Evolutionary conservation across 495 filamentous ascomycete genomes (phyloP).

Genomic region (Halenospora varia): DNA sequence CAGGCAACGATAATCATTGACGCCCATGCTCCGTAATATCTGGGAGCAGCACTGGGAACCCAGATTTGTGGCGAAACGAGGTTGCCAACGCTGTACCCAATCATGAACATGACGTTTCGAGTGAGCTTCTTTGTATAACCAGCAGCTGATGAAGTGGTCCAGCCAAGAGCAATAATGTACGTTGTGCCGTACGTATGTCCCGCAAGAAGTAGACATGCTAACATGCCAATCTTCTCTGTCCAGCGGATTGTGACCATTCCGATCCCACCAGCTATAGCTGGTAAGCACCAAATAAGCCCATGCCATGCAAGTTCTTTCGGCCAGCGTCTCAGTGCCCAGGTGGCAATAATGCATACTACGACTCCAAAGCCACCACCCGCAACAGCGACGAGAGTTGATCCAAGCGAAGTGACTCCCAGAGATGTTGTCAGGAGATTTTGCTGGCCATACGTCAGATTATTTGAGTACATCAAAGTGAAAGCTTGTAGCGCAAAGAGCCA

Average conservation of each 20-base stretch:
- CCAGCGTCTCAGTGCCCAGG: conserved; percentile 60
- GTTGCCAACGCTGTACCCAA: conserved; percentile 1
- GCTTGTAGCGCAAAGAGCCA: conserved; percentile 28
- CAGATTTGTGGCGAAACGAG: neutral
- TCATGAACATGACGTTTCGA: neutral
- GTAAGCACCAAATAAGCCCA: conserved; percentile 41
- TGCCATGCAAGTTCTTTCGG: conserved; percentile 57
- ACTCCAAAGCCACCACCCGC: conserved; percentile 41
- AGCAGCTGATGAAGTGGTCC: neutral
- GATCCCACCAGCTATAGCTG: conserved; percentile 50
- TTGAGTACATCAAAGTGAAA: conserved; percentile 25
- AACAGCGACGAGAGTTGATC: neutral
- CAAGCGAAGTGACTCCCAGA: conserved; percentile 63
- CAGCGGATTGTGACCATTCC: conserved; percentile 60
- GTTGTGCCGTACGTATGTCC: conserved; percentile 23
- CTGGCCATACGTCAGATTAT: conserved; percentile 27
- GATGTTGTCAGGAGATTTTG: conserved; percentile 40
- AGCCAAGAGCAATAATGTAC: conserved; percentile 26
- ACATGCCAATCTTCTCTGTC: conserved; percentile 30
- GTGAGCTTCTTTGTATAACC: conserved; percentile 7
- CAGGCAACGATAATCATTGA: conserved; percentile 26
- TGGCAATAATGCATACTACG: conserved; percentile 50
- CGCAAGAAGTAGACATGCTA: conserved; percentile 26
- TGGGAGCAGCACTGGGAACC: conserved; percentile 30
- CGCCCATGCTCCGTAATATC: conserved; percentile 40